Percentiles rank a stretch among this genome's conserved stretches.
Evolutionary conservation across 768 basidiomycete species (phyloP).

Genomic region (Strobilomyces confusus): DNA sequence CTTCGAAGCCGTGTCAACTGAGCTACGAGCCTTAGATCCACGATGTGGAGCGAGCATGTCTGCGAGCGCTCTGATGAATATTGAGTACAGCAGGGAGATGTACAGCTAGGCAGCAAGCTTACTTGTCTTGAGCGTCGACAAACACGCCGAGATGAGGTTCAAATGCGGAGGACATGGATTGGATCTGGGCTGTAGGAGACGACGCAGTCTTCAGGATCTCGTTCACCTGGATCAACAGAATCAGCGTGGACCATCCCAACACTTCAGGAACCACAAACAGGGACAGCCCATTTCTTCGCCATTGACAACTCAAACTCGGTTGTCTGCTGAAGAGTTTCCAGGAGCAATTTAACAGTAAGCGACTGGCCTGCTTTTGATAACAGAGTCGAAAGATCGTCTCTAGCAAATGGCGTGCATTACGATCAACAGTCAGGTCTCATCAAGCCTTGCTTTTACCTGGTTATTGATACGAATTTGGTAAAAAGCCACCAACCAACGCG

Average conservation of each 20-base stretch:
- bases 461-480: slow-evolving; percentile 86
- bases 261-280: slow-evolving; percentile 42
- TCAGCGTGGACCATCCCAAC: background rate
- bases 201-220: slow-evolving; percentile 59
- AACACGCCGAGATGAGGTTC: slow-evolving; percentile 92
- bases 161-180: slow-evolving; percentile 83
- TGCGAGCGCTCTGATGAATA: slow-evolving; percentile 60
- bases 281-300: slow-evolving; percentile 75
- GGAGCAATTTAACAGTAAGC: slow-evolving; percentile 70
- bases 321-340: slow-evolving; percentile 84
- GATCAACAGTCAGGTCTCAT: background rate
- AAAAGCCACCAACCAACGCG: slow-evolving; percentile 77
- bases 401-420: slow-evolving; percentile 24
- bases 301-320: slow-evolving; percentile 85
- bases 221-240: slow-evolving; percentile 44
- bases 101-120: slow-evolving; percentile 34
- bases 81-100: background rate
- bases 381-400: slow-evolving; percentile 80
- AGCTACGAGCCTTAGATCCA: slow-evolving; percentile 55
- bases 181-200: slow-evolving; percentile 46
- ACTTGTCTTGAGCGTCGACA: slow-evolving; percentile 95
- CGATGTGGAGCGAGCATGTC: slow-evolving; percentile 90
- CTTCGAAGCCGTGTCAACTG: slow-evolving; percentile 52
- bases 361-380: slow-evolving; percentile 73
- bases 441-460: slow-evolving; percentile 48